These are phyloP conservation scores for Aureobasidium uvarum DNA, from an alignment of 2,329 filamentous ascomycete genomes.

Conservation along the genomic window DNA sequence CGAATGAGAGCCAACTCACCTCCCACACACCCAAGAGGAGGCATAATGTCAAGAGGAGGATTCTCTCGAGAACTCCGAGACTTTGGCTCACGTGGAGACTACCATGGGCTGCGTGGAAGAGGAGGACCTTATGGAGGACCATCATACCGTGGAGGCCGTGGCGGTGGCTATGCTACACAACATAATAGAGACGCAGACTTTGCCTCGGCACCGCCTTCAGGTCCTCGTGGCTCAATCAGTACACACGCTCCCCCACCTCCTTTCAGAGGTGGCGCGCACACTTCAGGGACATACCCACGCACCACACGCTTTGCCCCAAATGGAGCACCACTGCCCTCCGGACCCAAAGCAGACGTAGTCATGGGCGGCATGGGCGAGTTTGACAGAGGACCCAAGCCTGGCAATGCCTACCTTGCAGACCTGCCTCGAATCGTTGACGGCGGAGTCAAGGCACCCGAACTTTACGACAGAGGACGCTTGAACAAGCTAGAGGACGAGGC, in stretches of 20 bases:
- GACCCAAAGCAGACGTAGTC: slow-evolving; percentile 22
- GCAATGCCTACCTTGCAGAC: slow-evolving; percentile 42
- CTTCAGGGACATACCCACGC: slow-evolving; percentile 49
- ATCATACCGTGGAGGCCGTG: slow-evolving; percentile 36
- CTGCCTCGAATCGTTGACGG: slow-evolving; percentile 48
- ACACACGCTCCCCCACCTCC: slow-evolving; percentile 33
- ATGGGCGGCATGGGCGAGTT: slow-evolving; percentile 1
- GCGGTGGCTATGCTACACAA: slow-evolving; percentile 31
- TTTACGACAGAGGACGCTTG: slow-evolving; percentile 46
- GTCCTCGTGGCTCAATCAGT: slow-evolving; percentile 37
- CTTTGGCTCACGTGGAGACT: slow-evolving; percentile 23
- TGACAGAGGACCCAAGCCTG: slow-evolving; percentile 13
- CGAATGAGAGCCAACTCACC: slow-evolving; percentile 23
- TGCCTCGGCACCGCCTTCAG: slow-evolving; percentile 35
- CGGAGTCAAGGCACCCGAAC: slow-evolving; percentile 44
- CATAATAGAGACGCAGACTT: slow-evolving; percentile 27
- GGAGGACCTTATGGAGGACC: slow-evolving; percentile 29
- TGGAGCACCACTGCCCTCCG: slow-evolving; percentile 28
- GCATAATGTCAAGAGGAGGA: slow-evolving; percentile 13
- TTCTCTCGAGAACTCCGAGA: slow-evolving; percentile 24
- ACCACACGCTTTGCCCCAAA: slow-evolving; percentile 45
- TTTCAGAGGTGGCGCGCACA: slow-evolving; percentile 46
- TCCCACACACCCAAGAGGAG: slow-evolving; percentile 25
- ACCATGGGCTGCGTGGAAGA: slow-evolving; percentile 31
- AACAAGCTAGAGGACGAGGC: slow-evolving; percentile 50